These are phyloP conservation scores for Halophytophthora polymorphica DNA, from an alignment of 352 stramenopile species.

Conservation along the genomic window DNA sequence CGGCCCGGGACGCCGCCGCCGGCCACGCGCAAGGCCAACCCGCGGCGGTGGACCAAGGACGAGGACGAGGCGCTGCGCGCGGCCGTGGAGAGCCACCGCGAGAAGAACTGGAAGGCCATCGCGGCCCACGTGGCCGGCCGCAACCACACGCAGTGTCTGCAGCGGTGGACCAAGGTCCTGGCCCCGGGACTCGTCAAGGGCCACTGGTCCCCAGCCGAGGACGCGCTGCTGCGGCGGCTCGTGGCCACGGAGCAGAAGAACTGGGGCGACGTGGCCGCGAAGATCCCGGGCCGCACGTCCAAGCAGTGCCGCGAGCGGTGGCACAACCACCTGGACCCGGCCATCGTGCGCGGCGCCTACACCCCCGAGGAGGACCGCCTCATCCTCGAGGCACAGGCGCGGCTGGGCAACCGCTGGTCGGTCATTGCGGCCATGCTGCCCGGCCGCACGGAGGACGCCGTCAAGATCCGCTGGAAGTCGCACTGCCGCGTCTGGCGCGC, in stretches of 20 bases:
- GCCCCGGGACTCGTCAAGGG: constrained; percentile 86
- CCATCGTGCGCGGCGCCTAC: constrained; percentile 87
- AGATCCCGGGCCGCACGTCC: constrained; percentile 82
- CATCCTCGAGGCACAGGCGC: constrained; percentile 81
- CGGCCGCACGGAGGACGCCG: constrained; percentile 85
- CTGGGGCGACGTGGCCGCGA: constrained; percentile 84
- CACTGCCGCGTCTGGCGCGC: constrained; percentile 80
- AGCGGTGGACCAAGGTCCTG: constrained; percentile 91
- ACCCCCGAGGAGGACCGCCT: constrained; percentile 86
- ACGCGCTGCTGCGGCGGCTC: constrained; percentile 71
- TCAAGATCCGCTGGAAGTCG: constrained; percentile 93
- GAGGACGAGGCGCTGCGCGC: constrained; percentile 85
- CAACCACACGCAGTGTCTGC: constrained; percentile 91
- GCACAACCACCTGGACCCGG: constrained; percentile 88
- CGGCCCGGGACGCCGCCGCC: constrained; percentile 25
- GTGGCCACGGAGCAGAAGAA: constrained; percentile 87
- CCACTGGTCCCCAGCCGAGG: constrained; percentile 89
- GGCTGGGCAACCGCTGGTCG: constrained; percentile 88
- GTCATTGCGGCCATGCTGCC: constrained; percentile 87
- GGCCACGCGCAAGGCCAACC: constrained; percentile 66
- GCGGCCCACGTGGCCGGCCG: constrained; percentile 80
- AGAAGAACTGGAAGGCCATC: constrained; percentile 93
- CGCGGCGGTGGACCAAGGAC: constrained; percentile 83
- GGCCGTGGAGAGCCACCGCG: constrained; percentile 83
- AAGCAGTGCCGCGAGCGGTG: constrained; percentile 91